Evolutionary conservation across 2,329 filamentous ascomycete genomes (phyloP), one percentile per base, ranked within the genome.

Genomic region (Rhinocladiella mackenziei): DNA sequence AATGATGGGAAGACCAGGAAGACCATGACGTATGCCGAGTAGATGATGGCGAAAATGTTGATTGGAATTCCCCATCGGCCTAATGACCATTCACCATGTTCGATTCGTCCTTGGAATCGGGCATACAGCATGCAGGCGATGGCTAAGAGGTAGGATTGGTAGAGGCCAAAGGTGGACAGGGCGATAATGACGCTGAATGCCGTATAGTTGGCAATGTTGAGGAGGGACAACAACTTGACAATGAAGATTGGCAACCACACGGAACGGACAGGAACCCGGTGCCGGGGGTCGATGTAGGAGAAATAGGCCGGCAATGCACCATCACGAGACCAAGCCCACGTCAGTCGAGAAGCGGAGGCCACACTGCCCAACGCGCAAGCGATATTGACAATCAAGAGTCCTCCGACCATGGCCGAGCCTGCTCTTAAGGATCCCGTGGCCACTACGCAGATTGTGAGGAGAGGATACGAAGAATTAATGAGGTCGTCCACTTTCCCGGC

Each of bases 251-350:
- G 60, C 3, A 71, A 53, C 44, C 61, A 58, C 18, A 72, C 55
- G 3, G 66, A 62, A 7, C 65, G 65, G 19, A 62, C 56, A 1
- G 69, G 68, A 25, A 68, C 65, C 29, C 57, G 58, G 26, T 59
- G 56, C 10, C 56, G 61, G 5, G 51, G 49, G 42, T 65, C 61
- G 32, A 69, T 57, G 58, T 62, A n/a, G n/a, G n/a, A n/a, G n/a
- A n/a, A n/a, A n/a, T n/a, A n/a, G n/a, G n/a, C n/a, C 0, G 70
- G 70, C 0, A 74, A 53, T 4, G 68, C 72, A 3, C 69, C 69
- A 42, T 75, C 73, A 3, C 67, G 58, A 9, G 72, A 67, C 61
- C 73, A 75, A 0, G 69, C 68, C 72, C 72, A 75, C 0, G 70
- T 68, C 1, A 75, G 55, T 2, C 72, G 67, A 1, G 70, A 71